Percentiles rank a stretch among this genome's conserved stretches.
Conservation (phyloP, 169 alveolate genomes). For the Theileria sp. region DNA sequence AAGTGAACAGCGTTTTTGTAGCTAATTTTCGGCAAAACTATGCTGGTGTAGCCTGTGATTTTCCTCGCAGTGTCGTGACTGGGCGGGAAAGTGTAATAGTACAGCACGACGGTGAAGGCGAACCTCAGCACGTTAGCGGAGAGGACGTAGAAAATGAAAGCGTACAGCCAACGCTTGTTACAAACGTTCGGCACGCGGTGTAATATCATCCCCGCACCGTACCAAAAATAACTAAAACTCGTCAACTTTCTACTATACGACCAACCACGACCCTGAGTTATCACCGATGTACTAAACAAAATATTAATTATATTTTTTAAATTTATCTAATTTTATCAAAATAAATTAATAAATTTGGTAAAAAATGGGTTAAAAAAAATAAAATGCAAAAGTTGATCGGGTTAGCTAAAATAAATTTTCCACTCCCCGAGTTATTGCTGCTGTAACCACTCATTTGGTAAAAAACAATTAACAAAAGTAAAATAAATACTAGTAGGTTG, state of each 20-base stretch:
- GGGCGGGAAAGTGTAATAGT: conserved; percentile 49
- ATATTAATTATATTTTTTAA: no score
- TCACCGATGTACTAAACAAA: conserved; percentile 45
- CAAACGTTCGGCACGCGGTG: conserved; percentile 19
- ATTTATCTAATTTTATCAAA: no score
- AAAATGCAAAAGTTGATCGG: no score
- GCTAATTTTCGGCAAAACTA: conserved; percentile 41
- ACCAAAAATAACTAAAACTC: conserved; percentile 70
- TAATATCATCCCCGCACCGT: conserved; percentile 54
- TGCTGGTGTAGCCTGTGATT: conserved; percentile 41
- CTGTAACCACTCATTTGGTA: no score
- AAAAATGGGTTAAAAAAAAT: no score
- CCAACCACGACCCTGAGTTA: conserved; percentile 74
- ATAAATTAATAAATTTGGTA: not conserved
- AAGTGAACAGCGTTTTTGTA: conserved; percentile 38
- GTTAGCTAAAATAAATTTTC: no score
- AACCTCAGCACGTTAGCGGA: conserved; percentile 28
- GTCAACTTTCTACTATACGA: conserved; percentile 65
- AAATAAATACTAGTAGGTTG: no score
- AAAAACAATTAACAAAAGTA: no score
- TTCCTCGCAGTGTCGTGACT: conserved; percentile 2
- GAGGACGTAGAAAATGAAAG: conserved; percentile 33
- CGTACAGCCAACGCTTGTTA: conserved; percentile 19
- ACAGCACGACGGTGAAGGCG: conserved; percentile 30
- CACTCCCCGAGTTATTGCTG: no score